Conservation (phyloP, 163 green algal genomes). For the Chlamydomonas reinhardtii region DNA sequence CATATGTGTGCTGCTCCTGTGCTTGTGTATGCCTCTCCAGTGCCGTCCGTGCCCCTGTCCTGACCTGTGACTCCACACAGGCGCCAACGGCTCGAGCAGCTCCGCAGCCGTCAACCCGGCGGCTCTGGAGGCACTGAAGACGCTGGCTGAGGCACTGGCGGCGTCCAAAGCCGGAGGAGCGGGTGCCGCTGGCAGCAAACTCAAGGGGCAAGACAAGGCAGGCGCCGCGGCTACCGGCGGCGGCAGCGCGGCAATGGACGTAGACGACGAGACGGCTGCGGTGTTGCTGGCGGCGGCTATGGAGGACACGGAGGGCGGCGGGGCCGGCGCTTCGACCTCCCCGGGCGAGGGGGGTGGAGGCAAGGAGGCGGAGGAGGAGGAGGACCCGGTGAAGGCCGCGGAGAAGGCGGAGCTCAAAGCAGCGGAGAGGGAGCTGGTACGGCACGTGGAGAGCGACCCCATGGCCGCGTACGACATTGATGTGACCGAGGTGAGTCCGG, state of each 20-base stretch:
- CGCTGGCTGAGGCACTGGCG: slow-evolving; percentile 10
- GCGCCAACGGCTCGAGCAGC: not conserved
- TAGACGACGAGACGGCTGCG: not conserved
- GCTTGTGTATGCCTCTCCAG: too few species aligned
- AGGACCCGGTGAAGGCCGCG: not conserved
- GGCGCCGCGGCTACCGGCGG: too few species aligned
- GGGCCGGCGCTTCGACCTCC: too few species aligned
- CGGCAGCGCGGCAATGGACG: not conserved
- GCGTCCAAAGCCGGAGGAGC: not conserved
- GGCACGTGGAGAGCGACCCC: slow-evolving; percentile 7
- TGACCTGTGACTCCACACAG: too few species aligned
- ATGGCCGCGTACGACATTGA: slow-evolving; percentile 45
- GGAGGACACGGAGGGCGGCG: too few species aligned
- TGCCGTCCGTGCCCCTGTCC: too few species aligned
- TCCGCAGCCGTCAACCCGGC: not conserved
- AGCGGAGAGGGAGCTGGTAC: slow-evolving; percentile 38
- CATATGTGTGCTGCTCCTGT: too few species aligned
- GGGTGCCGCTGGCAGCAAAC: not conserved
- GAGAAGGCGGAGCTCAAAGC: slow-evolving; percentile 18
- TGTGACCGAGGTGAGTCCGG: slow-evolving; percentile 4
- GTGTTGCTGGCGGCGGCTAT: too few species aligned
- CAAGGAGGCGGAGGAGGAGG: not conserved
- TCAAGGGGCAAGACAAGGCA: not conserved
- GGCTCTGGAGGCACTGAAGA: slow-evolving; percentile 19
- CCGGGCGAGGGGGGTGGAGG: not conserved